Evolutionary conservation across 768 basidiomycete genomes (phyloP).

Genomic region (Auricularia auricula-judae): DNA sequence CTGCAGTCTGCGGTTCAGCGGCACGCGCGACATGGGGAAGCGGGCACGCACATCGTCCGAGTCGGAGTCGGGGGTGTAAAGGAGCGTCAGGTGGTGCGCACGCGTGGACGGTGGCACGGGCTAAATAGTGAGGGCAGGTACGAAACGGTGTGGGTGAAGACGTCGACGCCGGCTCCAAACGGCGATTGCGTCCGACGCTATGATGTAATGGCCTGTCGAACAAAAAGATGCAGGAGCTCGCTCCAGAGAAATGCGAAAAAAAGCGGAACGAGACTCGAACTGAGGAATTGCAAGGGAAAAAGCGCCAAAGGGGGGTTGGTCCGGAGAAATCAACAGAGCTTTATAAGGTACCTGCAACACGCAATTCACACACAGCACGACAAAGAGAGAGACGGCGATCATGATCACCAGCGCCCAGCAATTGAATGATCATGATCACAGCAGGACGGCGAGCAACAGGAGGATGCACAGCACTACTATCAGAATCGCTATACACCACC

Average conservation of each 20-base stretch:
- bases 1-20: neutral
- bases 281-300: neutral
- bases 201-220: neutral
- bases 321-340: neutral
- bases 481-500: constrained; percentile 82
- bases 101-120: too few species aligned
- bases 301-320: neutral
- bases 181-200: neutral
- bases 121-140: too few species aligned
- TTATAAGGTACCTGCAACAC: neutral
- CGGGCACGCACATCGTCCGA: too few species aligned
- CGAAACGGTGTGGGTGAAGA: neutral
- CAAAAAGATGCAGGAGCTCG: neutral
- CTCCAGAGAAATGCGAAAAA: neutral
- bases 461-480: constrained; percentile 70
- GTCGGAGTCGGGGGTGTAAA: too few species aligned
- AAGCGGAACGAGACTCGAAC: neutral
- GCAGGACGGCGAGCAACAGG: constrained; percentile 67
- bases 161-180: neutral
- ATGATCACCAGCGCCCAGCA: neutral
- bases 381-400: neutral
- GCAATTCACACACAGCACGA: neutral
- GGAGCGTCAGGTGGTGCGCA: too few species aligned
- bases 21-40: neutral
- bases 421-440: constrained; percentile 25